Evolutionary conservation across 768 basidiomycete species (phyloP).

Genomic region (Russula dissimulans): DNA sequence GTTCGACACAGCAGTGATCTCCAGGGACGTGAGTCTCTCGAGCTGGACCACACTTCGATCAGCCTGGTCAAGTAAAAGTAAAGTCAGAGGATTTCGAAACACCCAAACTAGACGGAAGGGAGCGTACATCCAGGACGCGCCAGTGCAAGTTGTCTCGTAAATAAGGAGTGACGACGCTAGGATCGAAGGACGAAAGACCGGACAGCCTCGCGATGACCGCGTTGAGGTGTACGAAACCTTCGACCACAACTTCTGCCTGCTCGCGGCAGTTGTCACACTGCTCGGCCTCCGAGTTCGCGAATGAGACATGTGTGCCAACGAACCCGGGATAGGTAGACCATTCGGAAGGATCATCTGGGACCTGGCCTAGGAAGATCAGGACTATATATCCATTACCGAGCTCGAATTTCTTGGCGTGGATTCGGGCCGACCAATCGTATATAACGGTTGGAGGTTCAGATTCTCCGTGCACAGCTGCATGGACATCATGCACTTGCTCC

Average conservation of each 20-base stretch:
- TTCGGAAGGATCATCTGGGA: conserved; percentile 29
- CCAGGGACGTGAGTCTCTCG: conserved; percentile 10
- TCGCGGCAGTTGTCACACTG: conserved; percentile 35
- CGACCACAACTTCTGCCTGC: conserved; percentile 24
- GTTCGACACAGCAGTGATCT: conserved; percentile 5
- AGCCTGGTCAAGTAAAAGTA: not conserved
- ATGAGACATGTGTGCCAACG: conserved; percentile 38
- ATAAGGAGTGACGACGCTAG: conserved; percentile 34
- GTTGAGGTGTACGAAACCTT: conserved; percentile 40
- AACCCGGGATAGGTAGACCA: conserved; percentile 32
- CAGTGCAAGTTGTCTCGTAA: conserved; percentile 33
- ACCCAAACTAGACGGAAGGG: not conserved
- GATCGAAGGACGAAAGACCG: conserved; percentile 29
- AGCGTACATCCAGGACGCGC: conserved; percentile 33
- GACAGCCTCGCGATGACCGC: conserved; percentile 24
- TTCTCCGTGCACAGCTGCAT: not conserved
- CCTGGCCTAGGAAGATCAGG: conserved; percentile 38
- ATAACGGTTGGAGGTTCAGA: not conserved
- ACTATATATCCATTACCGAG: conserved; percentile 37
- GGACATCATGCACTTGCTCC: not conserved
- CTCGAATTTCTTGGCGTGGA: conserved; percentile 36
- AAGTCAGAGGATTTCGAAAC: not conserved
- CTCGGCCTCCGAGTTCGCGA: conserved; percentile 30
- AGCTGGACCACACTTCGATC: not conserved
- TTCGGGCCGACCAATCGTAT: conserved; percentile 36